Conservation (phyloP, 164 flowering plant genomes). For the Dillenia suffruticosa region DNA sequence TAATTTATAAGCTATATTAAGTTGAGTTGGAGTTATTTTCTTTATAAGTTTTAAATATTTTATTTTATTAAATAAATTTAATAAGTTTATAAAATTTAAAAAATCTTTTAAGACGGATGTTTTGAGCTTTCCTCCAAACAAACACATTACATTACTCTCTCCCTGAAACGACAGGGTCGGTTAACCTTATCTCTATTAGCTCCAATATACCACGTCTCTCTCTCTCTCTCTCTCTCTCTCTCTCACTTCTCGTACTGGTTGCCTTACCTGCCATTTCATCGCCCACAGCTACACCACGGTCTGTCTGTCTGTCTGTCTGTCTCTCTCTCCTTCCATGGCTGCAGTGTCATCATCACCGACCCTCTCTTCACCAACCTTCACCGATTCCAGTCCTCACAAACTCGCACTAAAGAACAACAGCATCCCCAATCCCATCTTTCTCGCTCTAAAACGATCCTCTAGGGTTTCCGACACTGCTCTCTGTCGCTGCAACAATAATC, state of each 20-base stretch:
- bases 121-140: no score
- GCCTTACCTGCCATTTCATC: background rate
- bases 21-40: no score
- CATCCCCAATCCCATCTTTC: constrained; percentile 4
- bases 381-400: constrained; percentile 17
- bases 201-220: no score
- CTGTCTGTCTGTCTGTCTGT: background rate
- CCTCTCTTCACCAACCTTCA: constrained; percentile 11
- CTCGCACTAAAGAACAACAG: constrained; percentile 11
- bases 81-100: no score
- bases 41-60: no score
- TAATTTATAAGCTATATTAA: no score
- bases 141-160: no score
- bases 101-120: no score
- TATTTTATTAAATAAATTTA: no score
- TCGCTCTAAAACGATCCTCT: background rate
- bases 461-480: constrained; percentile 26
- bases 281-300: background rate
- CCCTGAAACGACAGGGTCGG: no score
- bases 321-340: constrained; percentile 4
- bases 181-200: no score
- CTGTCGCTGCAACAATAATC: constrained; percentile 36
- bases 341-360: constrained; percentile 10
- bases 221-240: background rate
- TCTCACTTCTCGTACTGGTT: background rate